Base-by-base conservation (phyloP, 768 basidiomycete genomes). In the Cystofilobasidium capitatum region DNA sequence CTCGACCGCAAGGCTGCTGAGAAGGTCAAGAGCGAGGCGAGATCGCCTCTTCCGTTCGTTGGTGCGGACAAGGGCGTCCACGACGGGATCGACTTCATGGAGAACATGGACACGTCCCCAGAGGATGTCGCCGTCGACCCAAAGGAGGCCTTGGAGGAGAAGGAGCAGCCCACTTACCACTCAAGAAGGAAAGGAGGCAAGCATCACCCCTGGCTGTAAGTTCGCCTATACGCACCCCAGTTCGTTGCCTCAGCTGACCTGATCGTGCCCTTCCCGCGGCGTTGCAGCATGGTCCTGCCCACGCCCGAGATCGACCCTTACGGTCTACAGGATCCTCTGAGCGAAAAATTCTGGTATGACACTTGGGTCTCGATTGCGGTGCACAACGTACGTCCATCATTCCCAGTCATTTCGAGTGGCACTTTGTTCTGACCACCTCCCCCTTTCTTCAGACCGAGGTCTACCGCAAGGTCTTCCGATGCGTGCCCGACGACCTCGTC, bases 391-490 rank as follows among this genome's bases (percentile, higher is more conserved):
- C 70, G 88, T 80, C 37, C 39, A 70, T 37, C 22, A 31, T 49
- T n/a, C 40, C 13, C 33, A 17, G 29, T 8, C 33, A 0, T 45
- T 26, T 44, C 44, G 42, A 24, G 31, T 26, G 22, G 40, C 17
- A 16, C 22, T 37, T 17, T 44, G 2, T 2, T 13, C 35, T 29
- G 8, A n/a, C 55, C 31, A 10, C 26, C 29, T 63, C 24, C 29
- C 7, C 45, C 59, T 29, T 61, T 62, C 24, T 58, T 37, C 69
- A 93, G 91, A 99, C 94, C 70, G 89, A 94, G 75, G 91, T 97
- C 71, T 97, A 84, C 78, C 86, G 92, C 64, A 93, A 89, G 75
- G 91, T 97, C 4, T 99, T 99, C 80, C 87, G 91, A 72, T 87
- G 88, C 40, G 80, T 93, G 63, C 94, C 96, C 7, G 94, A 98